Evolutionary conservation across 2,329 filamentous ascomycete species (phyloP).

Genomic region (Stachybotrys chartarum): DNA sequence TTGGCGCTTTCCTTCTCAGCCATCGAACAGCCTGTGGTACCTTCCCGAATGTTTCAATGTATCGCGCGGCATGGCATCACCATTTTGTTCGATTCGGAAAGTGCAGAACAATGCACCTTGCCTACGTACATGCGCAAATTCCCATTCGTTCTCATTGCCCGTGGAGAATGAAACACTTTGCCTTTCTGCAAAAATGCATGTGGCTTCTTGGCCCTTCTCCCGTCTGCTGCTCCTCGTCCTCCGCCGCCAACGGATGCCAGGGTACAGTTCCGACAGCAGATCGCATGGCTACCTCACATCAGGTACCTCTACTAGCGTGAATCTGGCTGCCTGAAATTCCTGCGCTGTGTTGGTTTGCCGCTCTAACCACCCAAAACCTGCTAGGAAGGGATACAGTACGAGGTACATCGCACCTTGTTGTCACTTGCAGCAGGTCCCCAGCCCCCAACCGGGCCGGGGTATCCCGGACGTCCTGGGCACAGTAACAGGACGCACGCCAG

Average conservation of each 20-base stretch:
- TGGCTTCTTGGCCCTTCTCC: not conserved
- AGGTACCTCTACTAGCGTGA: not conserved
- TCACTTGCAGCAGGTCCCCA: not conserved
- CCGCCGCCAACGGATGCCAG: not conserved
- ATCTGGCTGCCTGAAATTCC: not conserved
- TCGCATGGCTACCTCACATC: not conserved
- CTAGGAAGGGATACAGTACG: not conserved
- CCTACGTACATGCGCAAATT: no score
- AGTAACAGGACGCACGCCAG: no score
- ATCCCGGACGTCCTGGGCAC: not conserved
- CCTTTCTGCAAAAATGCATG: no score
- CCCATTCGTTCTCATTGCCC: no score
- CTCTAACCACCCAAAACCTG: not conserved
- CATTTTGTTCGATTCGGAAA: not conserved
- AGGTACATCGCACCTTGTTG: not conserved
- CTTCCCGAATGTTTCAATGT: not conserved
- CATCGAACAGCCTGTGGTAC: not conserved
- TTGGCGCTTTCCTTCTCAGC: not conserved
- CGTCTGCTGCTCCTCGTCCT: not conserved
- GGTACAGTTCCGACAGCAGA: not conserved
- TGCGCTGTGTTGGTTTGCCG: not conserved
- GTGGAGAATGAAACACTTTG: no score
- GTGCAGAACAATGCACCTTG: no score
- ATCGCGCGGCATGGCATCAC: not conserved
- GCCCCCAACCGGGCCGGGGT: not conserved